Base-by-base conservation (phyloP, 192 early-diverging fungal genomes). In the Physocladia obscura region DNA sequence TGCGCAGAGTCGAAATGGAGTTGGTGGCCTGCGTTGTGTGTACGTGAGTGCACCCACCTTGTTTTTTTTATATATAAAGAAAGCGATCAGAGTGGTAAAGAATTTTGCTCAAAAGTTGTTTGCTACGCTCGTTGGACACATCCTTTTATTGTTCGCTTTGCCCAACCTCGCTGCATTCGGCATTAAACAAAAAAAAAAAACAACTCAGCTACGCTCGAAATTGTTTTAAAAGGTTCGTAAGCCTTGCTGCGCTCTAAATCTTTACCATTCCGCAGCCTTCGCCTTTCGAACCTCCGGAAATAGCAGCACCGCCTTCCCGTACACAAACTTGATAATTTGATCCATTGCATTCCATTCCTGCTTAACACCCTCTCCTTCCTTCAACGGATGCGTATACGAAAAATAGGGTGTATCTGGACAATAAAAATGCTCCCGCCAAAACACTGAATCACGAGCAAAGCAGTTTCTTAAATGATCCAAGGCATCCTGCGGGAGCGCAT, bases 1-100 rank as follows among this genome's bases (percentile, higher is more conserved):
- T 67, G 63, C 34, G 49, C 71, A n/a, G 52, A 59, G 40, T 76
- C 75, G 51, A 76, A 76, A 68, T 76, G 75, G 6, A 76, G 61
- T 49, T 76, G 75, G 54, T 76, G 75, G 6, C 75, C 75, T 19
- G 39, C 30, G 21, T 19, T 21, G 44, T 76, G 75, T 1, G 72
- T 58, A 6, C 75, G 71, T 8, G 30, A 49, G 36, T 76, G 75
- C 21, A 60, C 61, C 75, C 75, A 76, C 40, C 40, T 44, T 8
- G 40, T 13, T 13, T 44, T n/a, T n/a, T n/a, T n/a, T n/a, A n/a
- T n/a, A n/a, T n/a, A n/a, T n/a, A n/a, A n/a, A n/a, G n/a, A n/a
- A n/a, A n/a, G n/a, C n/a, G n/a, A n/a, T n/a, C n/a, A n/a, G n/a
- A n/a, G n/a, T n/a, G n/a, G n/a, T n/a, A n/a, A n/a, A n/a, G n/a